Percentiles rank a stretch among this genome's conserved stretches.
Conservation (phyloP, 1,284 basidiomycete genomes). For the Tilletia setariae region DNA sequence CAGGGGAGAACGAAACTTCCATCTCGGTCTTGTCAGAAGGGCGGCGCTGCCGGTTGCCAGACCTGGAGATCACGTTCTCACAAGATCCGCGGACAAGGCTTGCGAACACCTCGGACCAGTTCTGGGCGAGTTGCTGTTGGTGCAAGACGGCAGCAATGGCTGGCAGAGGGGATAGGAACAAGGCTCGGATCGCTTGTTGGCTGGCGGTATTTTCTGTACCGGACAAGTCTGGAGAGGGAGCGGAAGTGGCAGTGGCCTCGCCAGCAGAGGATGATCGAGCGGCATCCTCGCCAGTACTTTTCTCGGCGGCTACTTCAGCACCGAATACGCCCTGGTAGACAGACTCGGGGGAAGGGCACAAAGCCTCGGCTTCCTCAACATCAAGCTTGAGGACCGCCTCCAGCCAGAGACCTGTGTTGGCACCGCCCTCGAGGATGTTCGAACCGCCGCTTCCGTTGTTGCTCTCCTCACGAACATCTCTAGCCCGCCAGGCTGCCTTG, state of each 20-base stretch:
- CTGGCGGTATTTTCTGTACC: neutral
- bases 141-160: conserved; percentile 42
- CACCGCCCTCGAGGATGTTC: neutral
- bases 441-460: neutral
- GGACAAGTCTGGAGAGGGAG: neutral
- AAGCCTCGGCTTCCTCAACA: conserved; percentile 29
- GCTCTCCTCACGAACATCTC: conserved; percentile 13
- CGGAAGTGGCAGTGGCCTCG: neutral
- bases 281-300: neutral
- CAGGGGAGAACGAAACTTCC: neutral
- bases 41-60: neutral
- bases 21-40: conserved; percentile 1
- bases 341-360: conserved; percentile 24
- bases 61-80: conserved; percentile 18
- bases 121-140: conserved; percentile 28
- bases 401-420: conserved; percentile 27
- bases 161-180: conserved; percentile 30
- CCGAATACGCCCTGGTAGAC: conserved; percentile 5
- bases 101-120: conserved; percentile 39
- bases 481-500: conserved; percentile 1
- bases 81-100: conserved; percentile 36
- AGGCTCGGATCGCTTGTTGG: conserved; percentile 1
- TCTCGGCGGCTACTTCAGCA: too few relatives aligned
- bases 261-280: conserved; percentile 17
- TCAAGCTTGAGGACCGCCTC: conserved; percentile 36